Evolutionary conservation across 2,329 filamentous ascomycete genomes (phyloP).

Genomic region (Blastomyces emzantsi): DNA sequence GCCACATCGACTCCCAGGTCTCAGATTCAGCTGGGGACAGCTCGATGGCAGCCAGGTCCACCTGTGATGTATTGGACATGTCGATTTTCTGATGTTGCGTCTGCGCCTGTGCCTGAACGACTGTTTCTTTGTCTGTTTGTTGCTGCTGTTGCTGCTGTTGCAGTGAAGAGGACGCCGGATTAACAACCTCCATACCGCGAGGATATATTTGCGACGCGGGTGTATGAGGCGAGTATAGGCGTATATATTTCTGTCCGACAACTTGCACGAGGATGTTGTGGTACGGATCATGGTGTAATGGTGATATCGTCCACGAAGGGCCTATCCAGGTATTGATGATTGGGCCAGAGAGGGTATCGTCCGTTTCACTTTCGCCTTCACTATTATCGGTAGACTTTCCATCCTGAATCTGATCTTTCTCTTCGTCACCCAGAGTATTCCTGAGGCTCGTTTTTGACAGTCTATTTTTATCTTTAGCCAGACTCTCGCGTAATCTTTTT

Average conservation of each 20-base stretch:
- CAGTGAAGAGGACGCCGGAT: slow-evolving; percentile 2
- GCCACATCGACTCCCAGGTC: slow-evolving; percentile 41
- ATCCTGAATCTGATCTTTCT: not conserved
- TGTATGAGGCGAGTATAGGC: slow-evolving; percentile 66
- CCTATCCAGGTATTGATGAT: slow-evolving; percentile 90
- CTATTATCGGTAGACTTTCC: not conserved
- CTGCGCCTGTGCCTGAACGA: slow-evolving; percentile 24
- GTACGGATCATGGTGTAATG: slow-evolving; percentile 87
- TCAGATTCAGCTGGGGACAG: slow-evolving; percentile 38
- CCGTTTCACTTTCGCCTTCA: slow-evolving; percentile 9
- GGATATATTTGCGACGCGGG: slow-evolving; percentile 38
- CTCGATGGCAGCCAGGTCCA: slow-evolving; percentile 66
- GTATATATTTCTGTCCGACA: slow-evolving; percentile 83
- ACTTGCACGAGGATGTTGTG: slow-evolving; percentile 88
- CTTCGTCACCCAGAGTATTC: no score
- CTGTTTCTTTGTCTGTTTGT: slow-evolving; percentile 3
- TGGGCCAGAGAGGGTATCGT: slow-evolving; percentile 40
- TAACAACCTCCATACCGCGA: slow-evolving; percentile 30
- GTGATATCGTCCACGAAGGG: slow-evolving; percentile 77
- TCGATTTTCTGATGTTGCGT: slow-evolving; percentile 59
- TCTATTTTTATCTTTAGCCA: slow-evolving; percentile 22
- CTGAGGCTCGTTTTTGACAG: slow-evolving; percentile 27
- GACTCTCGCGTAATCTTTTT: slow-evolving; percentile 27
- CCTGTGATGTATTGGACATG: slow-evolving; percentile 80
- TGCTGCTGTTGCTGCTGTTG: slow-evolving; percentile 7